Evolutionary conservation across 805 yeast genomes (phyloP).

Genomic region (Blastobotrys peoriensis): DNA sequence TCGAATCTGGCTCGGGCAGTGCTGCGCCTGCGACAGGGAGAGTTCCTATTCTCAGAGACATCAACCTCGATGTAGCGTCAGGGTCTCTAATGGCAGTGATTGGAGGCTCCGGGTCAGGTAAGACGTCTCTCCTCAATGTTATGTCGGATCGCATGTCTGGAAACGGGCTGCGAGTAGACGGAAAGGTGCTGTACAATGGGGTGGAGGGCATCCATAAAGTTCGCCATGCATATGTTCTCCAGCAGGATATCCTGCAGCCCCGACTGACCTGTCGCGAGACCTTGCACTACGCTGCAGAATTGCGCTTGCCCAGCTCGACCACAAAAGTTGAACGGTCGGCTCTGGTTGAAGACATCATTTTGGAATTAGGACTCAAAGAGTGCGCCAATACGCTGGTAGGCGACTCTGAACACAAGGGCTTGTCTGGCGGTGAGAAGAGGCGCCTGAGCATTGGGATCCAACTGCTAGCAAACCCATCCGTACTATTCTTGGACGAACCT

Average conservation of each 20-base stretch:
- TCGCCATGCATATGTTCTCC: slow-evolving; percentile 61
- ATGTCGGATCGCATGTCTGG: slow-evolving; percentile 28
- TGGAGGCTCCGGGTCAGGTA: slow-evolving; percentile 87
- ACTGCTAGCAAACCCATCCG: slow-evolving; percentile 66
- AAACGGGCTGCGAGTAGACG: slow-evolving; percentile 20
- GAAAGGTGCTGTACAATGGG: slow-evolving; percentile 26
- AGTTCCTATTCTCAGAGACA: slow-evolving; percentile 36
- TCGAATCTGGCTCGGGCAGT: neutral
- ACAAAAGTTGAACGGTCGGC: slow-evolving; percentile 38
- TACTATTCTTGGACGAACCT: slow-evolving; percentile 78
- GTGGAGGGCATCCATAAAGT: slow-evolving; percentile 25
- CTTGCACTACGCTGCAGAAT: slow-evolving; percentile 60
- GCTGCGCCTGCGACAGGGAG: neutral
- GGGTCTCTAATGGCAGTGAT: slow-evolving; percentile 71
- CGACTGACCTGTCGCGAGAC: slow-evolving; percentile 70
- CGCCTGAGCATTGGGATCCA: slow-evolving; percentile 75
- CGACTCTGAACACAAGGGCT: slow-evolving; percentile 46
- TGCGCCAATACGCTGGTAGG: slow-evolving; percentile 57
- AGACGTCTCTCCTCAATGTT: slow-evolving; percentile 68
- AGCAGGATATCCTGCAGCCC: slow-evolving; percentile 67
- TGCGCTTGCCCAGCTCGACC: slow-evolving; percentile 50
- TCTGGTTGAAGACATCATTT: slow-evolving; percentile 55
- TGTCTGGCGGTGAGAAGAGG: slow-evolving; percentile 83
- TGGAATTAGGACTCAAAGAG: slow-evolving; percentile 60
- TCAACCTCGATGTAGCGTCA: slow-evolving; percentile 53